phyloP scores from a whole-genome alignment of 176 grass and related monocot genomes.

The Miscanthus lutarioriparius region DNA sequence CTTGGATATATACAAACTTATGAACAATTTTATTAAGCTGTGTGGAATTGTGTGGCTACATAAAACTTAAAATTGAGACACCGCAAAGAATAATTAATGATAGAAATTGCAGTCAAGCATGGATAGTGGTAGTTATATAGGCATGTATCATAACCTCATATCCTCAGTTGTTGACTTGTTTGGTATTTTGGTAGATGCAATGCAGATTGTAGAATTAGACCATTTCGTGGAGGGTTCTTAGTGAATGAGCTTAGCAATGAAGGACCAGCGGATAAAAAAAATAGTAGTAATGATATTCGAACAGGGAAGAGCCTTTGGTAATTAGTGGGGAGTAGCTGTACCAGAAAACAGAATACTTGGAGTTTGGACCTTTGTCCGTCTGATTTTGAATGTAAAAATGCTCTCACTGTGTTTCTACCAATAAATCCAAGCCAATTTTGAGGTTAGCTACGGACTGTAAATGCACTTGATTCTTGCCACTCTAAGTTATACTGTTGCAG shows the following conservation, averaged over 20 bases:
- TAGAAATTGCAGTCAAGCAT: neutral
- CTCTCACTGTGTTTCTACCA: neutral
- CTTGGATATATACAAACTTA: neutral
- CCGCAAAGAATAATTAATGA: neutral
- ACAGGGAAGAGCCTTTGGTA: neutral
- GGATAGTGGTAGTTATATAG: neutral
- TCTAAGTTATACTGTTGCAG: slow-evolving; percentile 3
- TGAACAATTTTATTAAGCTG: neutral
- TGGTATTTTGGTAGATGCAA: neutral
- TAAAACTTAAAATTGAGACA: slow-evolving; percentile 5
- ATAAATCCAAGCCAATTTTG: slow-evolving; percentile 19
- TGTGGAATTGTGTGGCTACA: neutral
- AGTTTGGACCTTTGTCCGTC: neutral
- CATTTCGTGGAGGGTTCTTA: neutral
- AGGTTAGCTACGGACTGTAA: neutral
- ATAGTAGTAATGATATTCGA: neutral
- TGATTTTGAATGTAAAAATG: neutral
- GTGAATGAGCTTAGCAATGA: slow-evolving; percentile 8
- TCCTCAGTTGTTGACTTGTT: neutral
- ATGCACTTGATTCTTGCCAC: neutral
- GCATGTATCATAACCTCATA: neutral
- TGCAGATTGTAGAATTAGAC: neutral
- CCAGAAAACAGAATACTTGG: neutral
- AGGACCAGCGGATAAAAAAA: neutral
- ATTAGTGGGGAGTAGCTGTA: neutral